phyloP scores from a whole-genome alignment of 495 filamentous ascomycete genomes.

The Penicillium simplicissimum region DNA sequence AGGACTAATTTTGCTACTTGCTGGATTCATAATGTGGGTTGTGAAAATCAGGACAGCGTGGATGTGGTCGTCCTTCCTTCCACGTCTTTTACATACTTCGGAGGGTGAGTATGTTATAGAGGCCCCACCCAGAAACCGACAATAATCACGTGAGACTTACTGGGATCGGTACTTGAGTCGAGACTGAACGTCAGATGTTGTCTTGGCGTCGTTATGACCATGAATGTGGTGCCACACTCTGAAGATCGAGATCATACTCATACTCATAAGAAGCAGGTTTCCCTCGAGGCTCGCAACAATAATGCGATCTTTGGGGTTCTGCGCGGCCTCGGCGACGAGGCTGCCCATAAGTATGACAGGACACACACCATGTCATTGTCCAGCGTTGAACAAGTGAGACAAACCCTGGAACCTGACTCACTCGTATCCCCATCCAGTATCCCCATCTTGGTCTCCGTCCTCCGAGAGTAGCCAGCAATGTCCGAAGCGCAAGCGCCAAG shows the following conservation, averaged over 20 bases:
- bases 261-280: background rate
- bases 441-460: background rate
- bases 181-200: background rate
- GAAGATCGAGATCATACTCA: background rate
- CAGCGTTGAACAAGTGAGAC: background rate
- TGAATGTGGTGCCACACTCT: too few relatives aligned
- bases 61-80: background rate
- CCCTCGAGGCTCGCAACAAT: background rate
- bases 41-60: too few relatives aligned
- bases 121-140: background rate
- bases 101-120: background rate
- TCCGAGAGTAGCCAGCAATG: conserved; percentile 1
- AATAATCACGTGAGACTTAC: background rate
- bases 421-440: background rate
- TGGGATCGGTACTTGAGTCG: background rate
- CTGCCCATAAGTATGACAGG: background rate
- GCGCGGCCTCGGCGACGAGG: background rate
- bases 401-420: background rate
- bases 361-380: background rate
- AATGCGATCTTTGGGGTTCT: too few relatives aligned
- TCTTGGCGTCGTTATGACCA: background rate
- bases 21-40: background rate
- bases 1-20: too few relatives aligned
- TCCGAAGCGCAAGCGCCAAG: background rate
- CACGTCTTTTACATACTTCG: background rate